phyloP scores from a whole-genome alignment of 495 filamentous ascomycete genomes.

The Halenospora varia region DNA sequence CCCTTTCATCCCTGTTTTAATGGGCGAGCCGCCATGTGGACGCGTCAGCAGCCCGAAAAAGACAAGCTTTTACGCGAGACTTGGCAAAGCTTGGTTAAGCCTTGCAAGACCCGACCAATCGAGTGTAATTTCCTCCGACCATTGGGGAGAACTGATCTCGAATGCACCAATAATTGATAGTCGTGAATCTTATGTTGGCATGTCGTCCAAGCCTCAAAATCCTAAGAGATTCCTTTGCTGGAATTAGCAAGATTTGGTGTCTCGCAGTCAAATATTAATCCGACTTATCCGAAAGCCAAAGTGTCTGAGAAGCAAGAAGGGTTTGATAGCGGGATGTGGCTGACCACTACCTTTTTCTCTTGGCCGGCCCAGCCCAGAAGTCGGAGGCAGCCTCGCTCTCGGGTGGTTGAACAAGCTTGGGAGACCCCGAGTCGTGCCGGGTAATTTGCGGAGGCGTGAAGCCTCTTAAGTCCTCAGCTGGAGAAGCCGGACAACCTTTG shows the following conservation, averaged over 20 bases:
- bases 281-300: neutral
- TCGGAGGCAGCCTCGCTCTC: no score
- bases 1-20: neutral
- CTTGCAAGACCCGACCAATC: no score
- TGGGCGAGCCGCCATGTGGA: neutral
- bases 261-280: neutral
- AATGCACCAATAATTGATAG: neutral
- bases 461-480: no score
- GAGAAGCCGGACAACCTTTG: no score
- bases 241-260: neutral
- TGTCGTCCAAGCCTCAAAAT: neutral
- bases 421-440: no score
- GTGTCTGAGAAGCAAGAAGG: neutral
- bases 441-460: no score
- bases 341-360: neutral
- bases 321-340: neutral
- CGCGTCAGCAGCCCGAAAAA: neutral
- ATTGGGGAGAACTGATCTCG: neutral
- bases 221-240: no score
- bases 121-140: neutral
- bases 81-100: neutral
- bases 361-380: no score
- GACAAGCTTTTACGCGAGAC: conserved; percentile 1
- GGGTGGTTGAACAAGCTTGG: no score
- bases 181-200: neutral